Conservation (phyloP, 331 rosid species). For the Erythrophleum ivorense region DNA sequence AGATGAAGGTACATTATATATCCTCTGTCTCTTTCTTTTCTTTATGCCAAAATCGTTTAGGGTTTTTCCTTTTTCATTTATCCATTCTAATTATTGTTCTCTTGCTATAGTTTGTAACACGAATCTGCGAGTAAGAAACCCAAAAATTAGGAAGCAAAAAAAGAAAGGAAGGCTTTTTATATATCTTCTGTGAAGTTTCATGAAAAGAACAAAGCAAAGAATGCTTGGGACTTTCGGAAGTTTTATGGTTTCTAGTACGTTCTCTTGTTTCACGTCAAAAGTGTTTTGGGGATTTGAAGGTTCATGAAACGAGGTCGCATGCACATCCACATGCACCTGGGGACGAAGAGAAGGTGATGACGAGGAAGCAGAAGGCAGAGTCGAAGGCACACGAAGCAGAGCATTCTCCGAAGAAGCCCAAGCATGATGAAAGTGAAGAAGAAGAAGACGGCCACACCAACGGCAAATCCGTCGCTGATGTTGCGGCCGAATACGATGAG, state of each 20-base stretch:
- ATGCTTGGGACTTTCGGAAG: neutral
- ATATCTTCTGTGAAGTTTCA: neutral
- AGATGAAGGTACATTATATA: constrained; percentile 57
- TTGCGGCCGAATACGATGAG: constrained; percentile 56
- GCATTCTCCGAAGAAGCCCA: constrained; percentile 68
- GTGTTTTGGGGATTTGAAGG: constrained; percentile 51
- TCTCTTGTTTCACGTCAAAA: neutral
- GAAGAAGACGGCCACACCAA: constrained; percentile 53
- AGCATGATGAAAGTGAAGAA: constrained; percentile 55
- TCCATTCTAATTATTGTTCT: neutral
- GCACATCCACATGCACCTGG: constrained; percentile 44
- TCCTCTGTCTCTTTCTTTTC: neutral
- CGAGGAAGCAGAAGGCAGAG: constrained; percentile 88
- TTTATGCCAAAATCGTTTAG: neutral
- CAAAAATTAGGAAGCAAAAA: neutral
- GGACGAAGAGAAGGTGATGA: constrained; percentile 72
- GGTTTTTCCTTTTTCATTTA: neutral
- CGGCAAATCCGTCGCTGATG: constrained; percentile 46
- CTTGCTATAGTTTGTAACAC: neutral
- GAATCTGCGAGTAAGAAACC: neutral
- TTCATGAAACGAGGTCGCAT: constrained; percentile 79
- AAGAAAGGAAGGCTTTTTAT: neutral
- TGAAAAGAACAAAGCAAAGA: neutral
- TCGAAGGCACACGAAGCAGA: constrained; percentile 67
- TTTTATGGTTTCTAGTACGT: neutral